A percentile compares a stretch with the other conserved stretches of the same genome.
Evolutionary conservation across 2,329 filamentous ascomycete genomes (phyloP).

Genomic region (Verticillium albo-atrum): DNA sequence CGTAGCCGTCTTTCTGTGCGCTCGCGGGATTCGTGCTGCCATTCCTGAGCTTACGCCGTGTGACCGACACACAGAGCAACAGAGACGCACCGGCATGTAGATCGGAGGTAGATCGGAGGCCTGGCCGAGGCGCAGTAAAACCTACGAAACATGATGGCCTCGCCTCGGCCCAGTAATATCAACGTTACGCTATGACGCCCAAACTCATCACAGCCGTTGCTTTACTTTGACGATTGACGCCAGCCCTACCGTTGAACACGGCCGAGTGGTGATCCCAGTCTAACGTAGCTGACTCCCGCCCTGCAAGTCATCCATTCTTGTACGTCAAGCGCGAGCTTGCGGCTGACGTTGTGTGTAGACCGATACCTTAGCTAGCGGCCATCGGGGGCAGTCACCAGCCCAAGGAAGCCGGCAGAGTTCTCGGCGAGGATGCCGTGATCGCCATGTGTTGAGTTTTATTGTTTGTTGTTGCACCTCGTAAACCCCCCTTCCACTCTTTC

Average conservation of each 20-base stretch:
- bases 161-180: background rate
- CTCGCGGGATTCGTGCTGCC: background rate
- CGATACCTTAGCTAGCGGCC: background rate
- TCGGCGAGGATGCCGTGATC: too few species aligned
- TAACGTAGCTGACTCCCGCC: background rate
- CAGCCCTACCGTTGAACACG: background rate
- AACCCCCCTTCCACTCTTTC: too few species aligned
- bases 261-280: background rate
- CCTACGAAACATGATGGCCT: background rate
- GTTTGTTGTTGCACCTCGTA: too few species aligned
- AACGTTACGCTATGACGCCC: background rate
- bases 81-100: background rate
- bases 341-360: too few species aligned
- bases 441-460: too few species aligned
- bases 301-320: background rate
- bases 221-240: background rate
- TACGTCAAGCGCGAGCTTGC: background rate
- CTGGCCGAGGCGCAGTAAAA: background rate
- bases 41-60: background rate
- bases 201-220: background rate
- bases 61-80: background rate
- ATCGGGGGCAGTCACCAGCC: too few species aligned
- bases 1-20: background rate
- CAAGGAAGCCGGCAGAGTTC: too few species aligned
- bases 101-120: background rate